Evolutionary conservation across 352 stramenopile genomes (phyloP), one percentile per base, ranked within the genome.

Genomic region (Globisporangium nunn): DNA sequence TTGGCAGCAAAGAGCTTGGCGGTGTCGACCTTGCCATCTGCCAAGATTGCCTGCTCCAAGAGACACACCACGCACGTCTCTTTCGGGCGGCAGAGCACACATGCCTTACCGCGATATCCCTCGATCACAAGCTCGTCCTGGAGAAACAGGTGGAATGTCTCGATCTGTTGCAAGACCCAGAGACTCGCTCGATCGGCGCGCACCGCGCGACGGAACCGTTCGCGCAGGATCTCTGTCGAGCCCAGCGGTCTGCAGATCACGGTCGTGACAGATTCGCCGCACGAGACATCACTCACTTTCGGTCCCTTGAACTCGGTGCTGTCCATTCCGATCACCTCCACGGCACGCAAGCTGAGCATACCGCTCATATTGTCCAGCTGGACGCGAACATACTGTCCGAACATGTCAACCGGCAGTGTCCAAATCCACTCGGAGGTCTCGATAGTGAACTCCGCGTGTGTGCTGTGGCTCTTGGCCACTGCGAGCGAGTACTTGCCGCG

Each of bases 401-500:
- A 79, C 1, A 75, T 88, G 44, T 86, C 75, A 17, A 80, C 61
- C 29, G 78, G 73, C 3, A 72, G 46, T 1, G 55, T 48, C 80
- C 82, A 92, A 6, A 41, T 54, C n/a, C 60, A 77, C 11, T 71
- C 60, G 5, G 23, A 23, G 23, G 30, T 56, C n/a, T 66, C 62
- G 23, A 70, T 66, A 4, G 6, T 7, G 37, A 86, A 81, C 3
- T 67, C 70, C 1, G 59, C 70, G 47, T 78, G 68, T 14, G 78
- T 64, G 52, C 80, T 90, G 10, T 86, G 72, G 1, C 56, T 54
- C 57, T 76, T 85, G 2, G 80, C 69, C 35, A 73, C 70, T 0
- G 72, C 60, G 0, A 91, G 72, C 6, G 77, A 66, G 50, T 87
- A 81, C 50, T 87, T 89, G 17, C 82, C 82, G 12, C 71, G 74